Evolutionary conservation across 148 eudicot species (phyloP).

Genomic region (Drosera capensis): DNA sequence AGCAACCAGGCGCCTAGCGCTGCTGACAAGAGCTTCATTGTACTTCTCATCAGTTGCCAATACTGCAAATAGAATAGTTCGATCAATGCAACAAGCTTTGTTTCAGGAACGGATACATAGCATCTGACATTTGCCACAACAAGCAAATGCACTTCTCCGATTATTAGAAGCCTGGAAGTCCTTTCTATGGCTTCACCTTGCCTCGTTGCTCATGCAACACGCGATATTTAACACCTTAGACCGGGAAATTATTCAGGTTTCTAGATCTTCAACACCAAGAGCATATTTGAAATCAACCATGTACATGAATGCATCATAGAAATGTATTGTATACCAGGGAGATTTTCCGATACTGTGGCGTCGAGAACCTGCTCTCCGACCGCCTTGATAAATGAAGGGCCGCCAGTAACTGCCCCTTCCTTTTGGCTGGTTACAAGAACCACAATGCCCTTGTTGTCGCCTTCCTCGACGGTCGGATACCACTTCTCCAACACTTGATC

Average conservation of each 20-base stretch:
- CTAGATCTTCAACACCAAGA: too few relatives aligned
- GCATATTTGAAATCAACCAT: neutral
- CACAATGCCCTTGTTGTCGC: conserved; percentile 79
- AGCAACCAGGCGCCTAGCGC: conserved; percentile 78
- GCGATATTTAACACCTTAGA: too few relatives aligned
- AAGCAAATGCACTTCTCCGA: too few relatives aligned
- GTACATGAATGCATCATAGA: neutral
- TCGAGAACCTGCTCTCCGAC: conserved; percentile 91
- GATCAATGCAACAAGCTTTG: neutral
- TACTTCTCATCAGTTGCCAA: conserved; percentile 94
- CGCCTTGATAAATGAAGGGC: conserved; percentile 90
- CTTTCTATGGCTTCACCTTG: too few relatives aligned
- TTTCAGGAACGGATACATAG: neutral
- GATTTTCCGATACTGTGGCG: conserved; percentile 86
- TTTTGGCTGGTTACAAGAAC: conserved; percentile 97
- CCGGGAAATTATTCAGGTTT: too few relatives aligned
- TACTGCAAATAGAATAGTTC: conserved; percentile 32
- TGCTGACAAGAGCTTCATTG: conserved; percentile 77
- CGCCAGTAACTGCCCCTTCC: conserved; percentile 97
- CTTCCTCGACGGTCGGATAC: conserved; percentile 87
- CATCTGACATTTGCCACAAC: neutral
- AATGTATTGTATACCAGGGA: conserved; percentile 47
- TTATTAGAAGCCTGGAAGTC: too few relatives aligned
- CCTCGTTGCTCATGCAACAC: too few relatives aligned
- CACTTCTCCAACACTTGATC: conserved; percentile 88